These are phyloP conservation scores for Jackrogersella multiformis DNA, from an alignment of 495 filamentous ascomycete species.

Conservation along the genomic window DNA sequence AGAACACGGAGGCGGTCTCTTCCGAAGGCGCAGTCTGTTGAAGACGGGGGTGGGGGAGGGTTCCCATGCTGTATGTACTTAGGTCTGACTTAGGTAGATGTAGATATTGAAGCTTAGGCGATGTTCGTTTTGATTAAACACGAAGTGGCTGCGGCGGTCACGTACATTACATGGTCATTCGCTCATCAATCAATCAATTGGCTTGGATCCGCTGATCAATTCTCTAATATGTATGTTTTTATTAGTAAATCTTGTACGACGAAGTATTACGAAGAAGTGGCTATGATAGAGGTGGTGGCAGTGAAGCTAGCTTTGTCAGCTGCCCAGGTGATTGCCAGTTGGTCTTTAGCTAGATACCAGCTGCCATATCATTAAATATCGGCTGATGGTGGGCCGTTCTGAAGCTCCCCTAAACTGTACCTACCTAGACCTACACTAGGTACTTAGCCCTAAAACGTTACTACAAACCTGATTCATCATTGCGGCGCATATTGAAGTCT, in stretches of 20 bases:
- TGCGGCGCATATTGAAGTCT: slow-evolving; percentile 23
- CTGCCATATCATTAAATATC: slow-evolving; percentile 1
- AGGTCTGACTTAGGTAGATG: not conserved
- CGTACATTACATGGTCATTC: not conserved
- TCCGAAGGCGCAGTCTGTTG: slow-evolving; percentile 16
- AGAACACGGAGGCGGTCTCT: slow-evolving; percentile 2
- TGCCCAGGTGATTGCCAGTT: not conserved
- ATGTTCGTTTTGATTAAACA: slow-evolving; percentile 4
- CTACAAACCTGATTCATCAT: slow-evolving; percentile 10
- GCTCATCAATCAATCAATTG: not conserved
- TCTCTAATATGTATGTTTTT: not conserved
- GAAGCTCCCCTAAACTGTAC: slow-evolving; percentile 6
- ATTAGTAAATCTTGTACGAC: too few species aligned
- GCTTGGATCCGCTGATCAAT: not conserved
- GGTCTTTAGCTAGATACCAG: not conserved
- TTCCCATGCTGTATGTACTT: not conserved
- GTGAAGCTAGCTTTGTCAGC: not conserved
- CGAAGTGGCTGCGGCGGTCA: not conserved
- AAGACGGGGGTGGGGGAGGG: not conserved
- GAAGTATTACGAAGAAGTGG: not conserved
- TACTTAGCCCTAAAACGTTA: too few species aligned
- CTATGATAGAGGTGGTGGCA: not conserved
- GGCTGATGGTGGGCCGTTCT: slow-evolving; percentile 33
- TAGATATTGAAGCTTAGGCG: not conserved
- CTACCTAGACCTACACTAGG: too few species aligned